These are phyloP conservation scores for Triangularia setosa DNA, from an alignment of 2,329 filamentous ascomycete genomes.

Conservation along the genomic window DNA sequence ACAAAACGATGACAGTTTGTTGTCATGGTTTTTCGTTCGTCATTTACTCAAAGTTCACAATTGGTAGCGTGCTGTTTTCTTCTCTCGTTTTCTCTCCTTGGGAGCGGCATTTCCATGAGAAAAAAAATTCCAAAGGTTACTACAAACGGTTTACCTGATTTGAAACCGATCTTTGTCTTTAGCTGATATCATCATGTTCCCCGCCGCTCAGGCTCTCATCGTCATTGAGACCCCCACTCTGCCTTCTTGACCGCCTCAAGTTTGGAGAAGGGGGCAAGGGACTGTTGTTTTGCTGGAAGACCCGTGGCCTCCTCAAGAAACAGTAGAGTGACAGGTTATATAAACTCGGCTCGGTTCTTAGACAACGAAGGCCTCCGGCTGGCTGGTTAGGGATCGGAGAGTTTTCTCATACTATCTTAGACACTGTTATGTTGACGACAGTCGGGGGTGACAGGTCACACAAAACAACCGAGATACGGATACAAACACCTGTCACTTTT, in stretches of 20 bases:
- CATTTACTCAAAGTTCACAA: neutral
- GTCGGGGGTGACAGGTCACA: neutral
- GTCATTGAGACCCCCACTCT: neutral
- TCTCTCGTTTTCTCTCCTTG: conserved; percentile 1
- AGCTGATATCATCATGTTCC: neutral
- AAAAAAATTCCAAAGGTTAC: neutral
- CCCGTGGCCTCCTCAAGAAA: no score
- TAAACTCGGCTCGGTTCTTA: neutral
- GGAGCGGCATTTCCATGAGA: neutral
- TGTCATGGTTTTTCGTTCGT: neutral
- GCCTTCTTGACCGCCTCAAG: neutral
- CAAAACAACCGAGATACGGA: neutral
- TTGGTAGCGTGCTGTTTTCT: neutral
- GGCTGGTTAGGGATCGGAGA: neutral
- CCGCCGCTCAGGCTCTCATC: neutral
- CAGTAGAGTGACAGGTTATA: neutral
- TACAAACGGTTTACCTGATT: neutral
- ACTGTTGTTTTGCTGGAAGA: no score
- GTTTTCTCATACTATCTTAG: neutral
- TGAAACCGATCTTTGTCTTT: neutral
- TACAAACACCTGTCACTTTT: neutral
- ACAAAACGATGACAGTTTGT: neutral
- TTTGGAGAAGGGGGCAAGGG: no score
- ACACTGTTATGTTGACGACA: no score
- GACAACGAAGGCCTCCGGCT: neutral